A percentile compares a stretch with the other conserved stretches of the same genome.
These are phyloP conservation scores for Cytospora mali DNA, from an alignment of 2,329 filamentous ascomycete genomes.

Conservation along the genomic window DNA sequence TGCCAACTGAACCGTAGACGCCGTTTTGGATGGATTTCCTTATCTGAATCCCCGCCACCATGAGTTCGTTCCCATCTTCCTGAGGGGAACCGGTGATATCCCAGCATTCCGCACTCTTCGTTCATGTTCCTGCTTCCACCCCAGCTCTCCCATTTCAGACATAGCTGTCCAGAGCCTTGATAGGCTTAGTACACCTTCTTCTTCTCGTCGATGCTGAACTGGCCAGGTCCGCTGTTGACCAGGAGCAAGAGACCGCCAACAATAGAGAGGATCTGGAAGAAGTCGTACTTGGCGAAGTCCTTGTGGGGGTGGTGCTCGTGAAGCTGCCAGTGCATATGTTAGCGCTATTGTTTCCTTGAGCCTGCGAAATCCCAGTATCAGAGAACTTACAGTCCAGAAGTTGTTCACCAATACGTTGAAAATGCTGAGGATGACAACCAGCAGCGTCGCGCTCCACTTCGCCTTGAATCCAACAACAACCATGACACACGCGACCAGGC, in stretches of 20 bases:
- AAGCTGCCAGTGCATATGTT: slow-evolving; percentile 58
- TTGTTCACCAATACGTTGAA: slow-evolving; percentile 99
- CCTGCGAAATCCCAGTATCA: not conserved
- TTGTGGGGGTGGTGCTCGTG: slow-evolving; percentile 98
- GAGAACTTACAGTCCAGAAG: slow-evolving; percentile 90
- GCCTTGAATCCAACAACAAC: slow-evolving; percentile 99
- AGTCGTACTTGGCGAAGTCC: slow-evolving; percentile 99
- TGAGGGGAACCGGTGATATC: slow-evolving; percentile 10
- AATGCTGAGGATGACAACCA: slow-evolving; percentile 91
- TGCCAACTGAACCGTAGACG: slow-evolving; percentile 22
- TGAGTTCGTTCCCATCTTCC: slow-evolving; percentile 10
- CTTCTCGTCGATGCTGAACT: slow-evolving; percentile 99
- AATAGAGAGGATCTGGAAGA: slow-evolving; percentile 99
- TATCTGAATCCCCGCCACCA: slow-evolving; percentile 9
- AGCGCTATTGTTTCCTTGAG: slow-evolving; percentile 29
- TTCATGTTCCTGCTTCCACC: not conserved
- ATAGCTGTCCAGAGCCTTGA: not conserved
- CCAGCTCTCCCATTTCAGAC: not conserved
- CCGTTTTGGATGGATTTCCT: slow-evolving; percentile 18
- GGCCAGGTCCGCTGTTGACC: slow-evolving; percentile 97
- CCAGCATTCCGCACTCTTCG: slow-evolving; percentile 12
- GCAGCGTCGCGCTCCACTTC: slow-evolving; percentile 94
- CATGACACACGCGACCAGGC: slow-evolving; percentile 93
- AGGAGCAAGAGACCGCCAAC: slow-evolving; percentile 94
- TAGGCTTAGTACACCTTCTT: slow-evolving; percentile 91